Percentiles rank a stretch among this genome's conserved stretches.
Evolutionary conservation across 73 alveolate species (phyloP).

Genomic region (Paramecium octaurelia): DNA sequence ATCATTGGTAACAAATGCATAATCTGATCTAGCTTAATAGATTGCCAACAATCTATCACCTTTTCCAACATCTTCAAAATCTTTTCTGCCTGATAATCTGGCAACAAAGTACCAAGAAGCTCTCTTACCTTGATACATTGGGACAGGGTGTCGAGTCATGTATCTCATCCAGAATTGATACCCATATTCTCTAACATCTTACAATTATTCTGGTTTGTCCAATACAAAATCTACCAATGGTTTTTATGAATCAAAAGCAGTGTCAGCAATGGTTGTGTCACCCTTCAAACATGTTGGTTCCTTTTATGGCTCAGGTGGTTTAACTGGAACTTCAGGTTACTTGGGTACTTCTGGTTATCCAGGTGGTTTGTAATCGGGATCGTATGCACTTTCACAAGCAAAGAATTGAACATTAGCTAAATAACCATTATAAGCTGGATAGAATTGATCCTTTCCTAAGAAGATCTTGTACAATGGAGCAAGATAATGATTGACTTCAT

Average conservation of each 20-base stretch:
- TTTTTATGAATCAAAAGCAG: not conserved
- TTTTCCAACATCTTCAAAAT: not conserved
- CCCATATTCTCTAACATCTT: constrained; percentile 50
- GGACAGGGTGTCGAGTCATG: constrained; percentile 31
- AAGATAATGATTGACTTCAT: constrained; percentile 21
- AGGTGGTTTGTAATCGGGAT: constrained; percentile 24
- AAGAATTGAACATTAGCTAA: not conserved
- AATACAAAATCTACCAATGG: not conserved
- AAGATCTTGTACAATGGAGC: constrained; percentile 24
- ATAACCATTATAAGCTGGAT: constrained; percentile 35
- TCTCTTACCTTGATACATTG: constrained; percentile 34
- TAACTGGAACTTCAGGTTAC: not conserved
- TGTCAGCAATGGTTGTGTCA: not conserved
- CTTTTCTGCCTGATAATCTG: not conserved
- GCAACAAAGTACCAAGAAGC: constrained; percentile 10
- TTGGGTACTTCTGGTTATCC: not conserved
- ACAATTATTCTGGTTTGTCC: constrained; percentile 10
- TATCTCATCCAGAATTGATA: constrained; percentile 46
- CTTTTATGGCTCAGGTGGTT: constrained; percentile 17
- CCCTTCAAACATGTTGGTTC: constrained; percentile 27
- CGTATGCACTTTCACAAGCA: not conserved
- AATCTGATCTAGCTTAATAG: not conserved
- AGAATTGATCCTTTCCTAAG: constrained; percentile 37
- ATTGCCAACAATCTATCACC: constrained; percentile 38
- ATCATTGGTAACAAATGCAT: not conserved